Evolutionary conservation across 2,329 filamentous ascomycete genomes (phyloP), one percentile per base, ranked within the genome.

Genomic region (Talaromyces rugulosus): DNA sequence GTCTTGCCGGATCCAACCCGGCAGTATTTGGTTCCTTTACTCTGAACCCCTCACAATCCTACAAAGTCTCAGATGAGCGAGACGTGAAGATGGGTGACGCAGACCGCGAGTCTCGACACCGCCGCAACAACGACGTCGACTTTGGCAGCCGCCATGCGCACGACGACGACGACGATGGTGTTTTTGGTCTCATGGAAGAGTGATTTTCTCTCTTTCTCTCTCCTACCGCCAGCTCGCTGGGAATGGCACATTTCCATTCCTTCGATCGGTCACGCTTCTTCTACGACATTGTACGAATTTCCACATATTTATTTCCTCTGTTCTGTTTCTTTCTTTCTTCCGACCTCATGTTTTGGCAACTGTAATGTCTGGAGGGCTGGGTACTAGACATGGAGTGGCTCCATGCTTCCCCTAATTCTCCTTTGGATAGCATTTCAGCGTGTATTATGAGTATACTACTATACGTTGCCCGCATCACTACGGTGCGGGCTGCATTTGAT

Each of bases 111-210:
- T 69, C 68, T 33, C 70, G 74, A 58, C 72, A 76, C 60, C 58
- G 62, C 56, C 52, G 66, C 62, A 65, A 83, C 66, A 81, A 91
- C 60, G 86, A 89, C 68, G 87, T 90, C 64, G 85, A 88, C 62
- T 87, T 87, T 70, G 81, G 82, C 64, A 78, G 80, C 68, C 82
- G 79, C 28, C 67, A 85, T 60, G 85, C 85, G 57, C 85, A 89
- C 65, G 89, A 87, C 75, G 93, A 96, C 69, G 92, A 96, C 65
- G 94, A 98, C 67, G 93, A 97, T 67, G 93, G 93, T 72, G 90
- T 98, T 70, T 99, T 99, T 81, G 93, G 93, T 62, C 87, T 87
- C 68, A 98, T 98, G 94, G 95, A 99, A 78, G 92, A 96, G 77
- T 95, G 82, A 76, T 60, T 56, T 40, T 50, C 23, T 23, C 59